Evolutionary conservation across 495 filamentous ascomycete species (phyloP).

Genomic region (Penicillium paradoxum): DNA sequence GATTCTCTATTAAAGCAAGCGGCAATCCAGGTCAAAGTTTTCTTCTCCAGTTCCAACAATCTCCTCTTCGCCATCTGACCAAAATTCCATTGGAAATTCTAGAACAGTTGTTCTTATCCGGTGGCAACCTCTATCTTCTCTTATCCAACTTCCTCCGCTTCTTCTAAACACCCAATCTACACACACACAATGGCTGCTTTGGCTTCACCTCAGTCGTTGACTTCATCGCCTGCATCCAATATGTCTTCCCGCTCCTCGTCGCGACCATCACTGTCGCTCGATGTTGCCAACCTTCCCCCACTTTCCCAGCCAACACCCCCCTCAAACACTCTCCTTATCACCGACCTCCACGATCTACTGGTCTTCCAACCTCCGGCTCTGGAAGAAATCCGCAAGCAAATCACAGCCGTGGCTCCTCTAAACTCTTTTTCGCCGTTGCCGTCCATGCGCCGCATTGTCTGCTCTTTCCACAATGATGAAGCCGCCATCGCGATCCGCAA

Average conservation of each 20-base stretch:
- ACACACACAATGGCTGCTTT: conserved; percentile 22
- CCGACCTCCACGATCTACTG: conserved; percentile 67
- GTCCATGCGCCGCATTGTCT: conserved; percentile 86
- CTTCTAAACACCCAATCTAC: neutral
- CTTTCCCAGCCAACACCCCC: conserved; percentile 75
- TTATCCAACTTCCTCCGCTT: conserved; percentile 8
- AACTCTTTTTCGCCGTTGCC: conserved; percentile 89
- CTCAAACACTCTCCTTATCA: conserved; percentile 92
- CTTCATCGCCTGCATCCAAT: conserved; percentile 30
- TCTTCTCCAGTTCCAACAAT: neutral
- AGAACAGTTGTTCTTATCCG: conserved; percentile 12
- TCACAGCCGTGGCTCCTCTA: conserved; percentile 61
- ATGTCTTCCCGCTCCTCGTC: conserved; percentile 33
- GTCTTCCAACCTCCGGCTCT: conserved; percentile 79
- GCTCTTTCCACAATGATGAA: conserved; percentile 71
- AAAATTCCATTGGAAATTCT: neutral
- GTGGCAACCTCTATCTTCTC: conserved; percentile 17
- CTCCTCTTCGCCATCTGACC: neutral
- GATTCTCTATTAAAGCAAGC: conserved; percentile 1
- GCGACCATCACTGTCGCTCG: conserved; percentile 64
- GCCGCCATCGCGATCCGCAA: conserved; percentile 69
- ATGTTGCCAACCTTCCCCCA: conserved; percentile 74
- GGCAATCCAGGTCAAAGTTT: neutral
- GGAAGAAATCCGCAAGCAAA: conserved; percentile 65
- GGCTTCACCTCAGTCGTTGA: conserved; percentile 23